Percentiles rank a stretch among this genome's conserved stretches.
Evolutionary conservation across 202 grass and related monocot species (phyloP).

Genomic region (Bolboschoenoplectus hybrid): DNA sequence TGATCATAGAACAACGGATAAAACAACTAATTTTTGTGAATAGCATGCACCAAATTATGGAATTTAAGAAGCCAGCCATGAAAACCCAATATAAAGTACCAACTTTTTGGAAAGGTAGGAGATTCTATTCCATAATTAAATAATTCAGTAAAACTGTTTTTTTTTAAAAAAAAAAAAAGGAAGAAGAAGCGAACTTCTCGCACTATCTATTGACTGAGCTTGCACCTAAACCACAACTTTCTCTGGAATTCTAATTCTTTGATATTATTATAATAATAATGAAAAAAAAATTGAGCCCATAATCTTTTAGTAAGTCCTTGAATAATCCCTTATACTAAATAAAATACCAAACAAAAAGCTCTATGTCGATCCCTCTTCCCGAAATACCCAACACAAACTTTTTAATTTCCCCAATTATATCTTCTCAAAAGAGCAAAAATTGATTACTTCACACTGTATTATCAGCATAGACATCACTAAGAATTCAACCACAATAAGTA

Average conservation of each 20-base stretch:
- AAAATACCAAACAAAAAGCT: not conserved
- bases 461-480: not conserved
- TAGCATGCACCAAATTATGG: not conserved
- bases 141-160: not conserved
- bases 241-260: slow-evolving; percentile 7
- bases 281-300: not conserved
- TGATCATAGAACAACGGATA: not conserved
- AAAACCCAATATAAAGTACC: not conserved
- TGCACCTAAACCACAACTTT: not conserved
- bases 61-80: not conserved
- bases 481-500: not conserved
- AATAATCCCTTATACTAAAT: not conserved
- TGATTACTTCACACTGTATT: not conserved
- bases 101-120: not conserved
- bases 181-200: not conserved
- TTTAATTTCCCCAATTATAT: not conserved
- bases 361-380: not conserved
- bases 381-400: not conserved
- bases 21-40: not conserved
- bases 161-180: not conserved
- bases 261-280: not conserved
- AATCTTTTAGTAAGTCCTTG: not conserved
- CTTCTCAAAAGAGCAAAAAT: slow-evolving; percentile 3
- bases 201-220: not conserved
- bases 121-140: slow-evolving; percentile 2